phyloP scores from a whole-genome alignment of 1,284 basidiomycete genomes.

The Ceratobasidium sp. region DNA sequence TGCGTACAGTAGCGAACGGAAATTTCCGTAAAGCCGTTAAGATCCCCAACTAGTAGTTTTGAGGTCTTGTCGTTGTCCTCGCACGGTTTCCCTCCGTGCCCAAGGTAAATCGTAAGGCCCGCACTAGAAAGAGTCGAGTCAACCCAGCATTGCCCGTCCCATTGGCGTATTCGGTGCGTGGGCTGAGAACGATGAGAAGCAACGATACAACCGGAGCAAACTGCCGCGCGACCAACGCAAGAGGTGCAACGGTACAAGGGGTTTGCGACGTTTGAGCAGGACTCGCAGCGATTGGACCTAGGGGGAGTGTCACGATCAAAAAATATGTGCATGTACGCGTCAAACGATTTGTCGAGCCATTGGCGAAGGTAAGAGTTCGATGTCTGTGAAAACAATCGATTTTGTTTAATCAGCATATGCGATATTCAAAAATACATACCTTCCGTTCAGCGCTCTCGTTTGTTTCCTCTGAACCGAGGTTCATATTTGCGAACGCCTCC shows the following conservation, averaged over 20 bases:
- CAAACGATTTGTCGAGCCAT: background rate
- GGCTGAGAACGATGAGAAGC: background rate
- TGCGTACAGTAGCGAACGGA: background rate
- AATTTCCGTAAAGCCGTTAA: background rate
- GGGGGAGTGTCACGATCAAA: constrained; percentile 4
- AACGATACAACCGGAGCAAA: background rate
- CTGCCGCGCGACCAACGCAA: background rate
- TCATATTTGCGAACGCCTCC: too few relatives aligned
- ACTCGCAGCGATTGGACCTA: background rate
- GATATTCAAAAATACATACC: too few relatives aligned
- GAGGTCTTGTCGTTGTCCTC: background rate
- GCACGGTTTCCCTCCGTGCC: constrained; percentile 22
- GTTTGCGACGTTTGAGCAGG: background rate
- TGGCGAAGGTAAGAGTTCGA: background rate
- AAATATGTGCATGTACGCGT: background rate
- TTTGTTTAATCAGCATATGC: too few relatives aligned
- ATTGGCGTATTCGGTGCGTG: background rate
- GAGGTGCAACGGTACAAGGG: background rate
- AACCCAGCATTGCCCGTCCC: constrained; percentile 1
- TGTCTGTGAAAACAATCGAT: background rate
- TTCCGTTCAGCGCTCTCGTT: too few relatives aligned
- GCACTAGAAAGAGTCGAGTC: background rate
- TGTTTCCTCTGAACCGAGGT: too few relatives aligned
- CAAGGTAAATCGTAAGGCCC: constrained; percentile 7
- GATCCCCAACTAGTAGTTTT: background rate